Base-by-base conservation (phyloP, 2,329 filamentous ascomycete genomes). In the Microdochium paspali region DNA sequence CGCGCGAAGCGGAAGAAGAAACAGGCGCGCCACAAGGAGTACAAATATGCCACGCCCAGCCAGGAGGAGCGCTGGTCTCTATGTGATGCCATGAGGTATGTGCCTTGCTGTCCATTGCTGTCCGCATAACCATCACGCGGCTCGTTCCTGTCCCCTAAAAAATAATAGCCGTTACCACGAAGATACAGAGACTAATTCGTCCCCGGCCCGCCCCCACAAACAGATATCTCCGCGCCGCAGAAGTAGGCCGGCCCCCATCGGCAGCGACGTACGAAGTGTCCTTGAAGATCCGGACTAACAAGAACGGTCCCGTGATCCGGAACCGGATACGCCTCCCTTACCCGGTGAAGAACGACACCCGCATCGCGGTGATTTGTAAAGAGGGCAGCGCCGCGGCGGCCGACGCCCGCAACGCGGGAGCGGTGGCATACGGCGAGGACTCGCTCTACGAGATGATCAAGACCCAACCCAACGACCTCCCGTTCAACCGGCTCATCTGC, bases 331-430 rank as follows among this genome's bases (percentile, higher is more conserved):
- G 85, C 39, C 82, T 98, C 18, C 93, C 93, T 0, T 85, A 94
- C 66, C 85, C 90, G 4, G 87, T 97, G 54, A 87, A 89, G 65
- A 94, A 87, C 53, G 89, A 95, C 64, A 76, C 90, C 46, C 83
- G 84, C 52, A 90, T 98, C 59, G 93, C 85, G 61, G 93, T 97
- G 48, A 87, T 98, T 56, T 91, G 86, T 63, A 82, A 87, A n/a
- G 85, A 91, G 47, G 84, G 82, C 54, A 90, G 86, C 53, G 77
- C 81, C 52, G 76, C 82, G 45, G 89, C 84, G 46, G 75, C 79
- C 54, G 84, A 88, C 46, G 93, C 94, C 3, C 76, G 76, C 28
- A 76, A 79, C 10, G 85, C 86, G 0, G 94, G 93, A 47, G 94
- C 93, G 15, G 76, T 83, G 1, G 73, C 91, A 3, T 88, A 90